A percentile compares a stretch with the other conserved stretches of the same genome.
phyloP scores from a whole-genome alignment of 352 stramenopile species.

The Globisporangium spinosum region DNA sequence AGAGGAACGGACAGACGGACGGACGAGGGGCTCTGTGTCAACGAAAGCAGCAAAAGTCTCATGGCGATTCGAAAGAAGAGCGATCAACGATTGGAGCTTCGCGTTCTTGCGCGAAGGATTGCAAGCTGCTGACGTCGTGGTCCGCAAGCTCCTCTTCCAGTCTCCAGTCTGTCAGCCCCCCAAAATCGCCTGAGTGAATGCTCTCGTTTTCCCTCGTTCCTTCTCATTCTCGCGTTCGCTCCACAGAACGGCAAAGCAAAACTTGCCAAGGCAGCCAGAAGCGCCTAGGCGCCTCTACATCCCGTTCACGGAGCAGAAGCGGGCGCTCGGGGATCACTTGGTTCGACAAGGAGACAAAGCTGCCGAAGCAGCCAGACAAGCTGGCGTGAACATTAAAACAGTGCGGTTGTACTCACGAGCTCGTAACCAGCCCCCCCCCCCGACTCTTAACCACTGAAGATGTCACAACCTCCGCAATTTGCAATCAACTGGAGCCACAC shows the following conservation, averaged over 20 bases:
- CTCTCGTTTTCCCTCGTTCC: too few species aligned
- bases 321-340: neutral
- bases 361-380: neutral
- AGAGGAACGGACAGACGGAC: neutral
- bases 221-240: too few species aligned
- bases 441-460: neutral
- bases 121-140: neutral
- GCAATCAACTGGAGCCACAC: neutral
- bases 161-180: too few species aligned
- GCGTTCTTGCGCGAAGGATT: neutral
- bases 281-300: neutral
- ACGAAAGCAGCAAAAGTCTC: neutral
- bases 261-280: neutral
- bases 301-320: neutral
- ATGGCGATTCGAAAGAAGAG: neutral
- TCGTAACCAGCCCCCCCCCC: neutral
- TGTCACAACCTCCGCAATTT: neutral
- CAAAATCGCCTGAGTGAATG: too few species aligned
- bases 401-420: neutral
- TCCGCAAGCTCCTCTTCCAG: too few species aligned
- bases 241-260: too few species aligned
- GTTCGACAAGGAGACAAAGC: neutral
- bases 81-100: neutral
- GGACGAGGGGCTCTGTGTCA: neutral
- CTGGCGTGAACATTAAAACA: neutral